These are phyloP conservation scores for Blumeria graminis DNA, from an alignment of 2,329 filamentous ascomycete species.

Conservation along the genomic window DNA sequence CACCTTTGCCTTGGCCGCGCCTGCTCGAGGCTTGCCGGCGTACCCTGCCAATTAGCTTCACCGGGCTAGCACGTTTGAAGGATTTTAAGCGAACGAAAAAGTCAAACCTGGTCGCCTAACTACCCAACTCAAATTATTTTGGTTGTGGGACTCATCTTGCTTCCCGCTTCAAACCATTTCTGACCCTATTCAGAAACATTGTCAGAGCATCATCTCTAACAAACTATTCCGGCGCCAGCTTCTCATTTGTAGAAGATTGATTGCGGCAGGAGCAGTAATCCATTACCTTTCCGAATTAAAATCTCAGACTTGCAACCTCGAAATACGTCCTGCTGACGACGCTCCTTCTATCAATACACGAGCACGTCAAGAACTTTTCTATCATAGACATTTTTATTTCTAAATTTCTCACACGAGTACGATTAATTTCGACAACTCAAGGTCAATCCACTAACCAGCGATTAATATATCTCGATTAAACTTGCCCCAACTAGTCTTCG, in stretches of 20 bases:
- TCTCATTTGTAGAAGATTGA: slow-evolving; percentile 14
- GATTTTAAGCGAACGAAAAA: slow-evolving; percentile 2
- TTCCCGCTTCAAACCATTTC: slow-evolving; percentile 4
- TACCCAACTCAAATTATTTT: background rate
- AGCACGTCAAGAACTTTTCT: slow-evolving; percentile 7
- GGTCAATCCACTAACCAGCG: slow-evolving; percentile 7
- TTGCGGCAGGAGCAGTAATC: slow-evolving; percentile 11
- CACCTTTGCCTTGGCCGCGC: background rate
- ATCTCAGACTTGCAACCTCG: slow-evolving; percentile 4
- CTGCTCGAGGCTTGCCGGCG: background rate
- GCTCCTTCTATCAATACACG: slow-evolving; percentile 6
- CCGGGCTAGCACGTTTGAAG: background rate
- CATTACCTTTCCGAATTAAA: slow-evolving; percentile 4
- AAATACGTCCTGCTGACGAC: slow-evolving; percentile 7
- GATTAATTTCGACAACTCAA: slow-evolving; percentile 15
- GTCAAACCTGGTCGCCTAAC: background rate
- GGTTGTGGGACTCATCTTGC: background rate
- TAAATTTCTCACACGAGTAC: slow-evolving; percentile 6
- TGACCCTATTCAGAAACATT: slow-evolving; percentile 4
- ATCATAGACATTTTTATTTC: slow-evolving; percentile 6
- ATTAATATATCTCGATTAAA: slow-evolving; percentile 2
- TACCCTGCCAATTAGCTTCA: background rate
- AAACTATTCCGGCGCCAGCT: slow-evolving; percentile 9
- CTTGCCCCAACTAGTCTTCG: slow-evolving; percentile 1
- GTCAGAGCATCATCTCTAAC: slow-evolving; percentile 3